Base-by-base conservation (phyloP, 75 land plant species). In the Selaginella moellendorffii region DNA sequence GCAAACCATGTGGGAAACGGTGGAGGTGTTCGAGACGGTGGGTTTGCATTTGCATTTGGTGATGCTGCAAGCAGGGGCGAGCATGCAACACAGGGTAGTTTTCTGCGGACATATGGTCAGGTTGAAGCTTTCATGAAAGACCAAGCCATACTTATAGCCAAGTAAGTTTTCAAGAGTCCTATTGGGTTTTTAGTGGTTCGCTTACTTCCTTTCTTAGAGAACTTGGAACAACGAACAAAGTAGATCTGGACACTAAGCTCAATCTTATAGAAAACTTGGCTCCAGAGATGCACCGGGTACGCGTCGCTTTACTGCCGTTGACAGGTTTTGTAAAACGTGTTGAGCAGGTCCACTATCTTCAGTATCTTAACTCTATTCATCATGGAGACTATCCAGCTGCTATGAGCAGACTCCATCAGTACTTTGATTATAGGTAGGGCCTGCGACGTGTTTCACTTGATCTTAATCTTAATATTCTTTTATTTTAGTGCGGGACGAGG, bases 341-440 rank as follows among this genome's bases (percentile, higher is more conserved):
- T n/a, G 2, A 60, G 69, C 69, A 87, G 92, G 79, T 82, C 26
- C 87, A 84, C 52, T 90, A 84, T 64, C 71, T 85, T 54, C 83
- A 77, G 26, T 85, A 87, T 68, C 80, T 91, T 66, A 91, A 88
- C 65, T 78, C 53, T 61, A 79, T 91, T 54, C 70, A 83, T 65
- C 89, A 85, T 74, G 82, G 80, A 28, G 97, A 91, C 62, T 91
- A 85, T 74, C 76, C 78, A 66, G 73, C 78, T 63, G 83, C 97
- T 25, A 54, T 87, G 76, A 83, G 86, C 59, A 85, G 75, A 61
- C 82, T 91, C 68, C 88, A 84, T 51, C 70, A 88, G 52, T 91
- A 85, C 56, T 91, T 88, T 74, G 95, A 91, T 61, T 87, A 83
- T 69, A 88, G 92, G 92, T 87, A 27, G 53, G n/a, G n/a, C n/a